Percentiles rank a stretch among this genome's conserved stretches.
These are phyloP conservation scores for Quercus variabilis DNA, from an alignment of 306 rosid genomes.

Conservation along the genomic window DNA sequence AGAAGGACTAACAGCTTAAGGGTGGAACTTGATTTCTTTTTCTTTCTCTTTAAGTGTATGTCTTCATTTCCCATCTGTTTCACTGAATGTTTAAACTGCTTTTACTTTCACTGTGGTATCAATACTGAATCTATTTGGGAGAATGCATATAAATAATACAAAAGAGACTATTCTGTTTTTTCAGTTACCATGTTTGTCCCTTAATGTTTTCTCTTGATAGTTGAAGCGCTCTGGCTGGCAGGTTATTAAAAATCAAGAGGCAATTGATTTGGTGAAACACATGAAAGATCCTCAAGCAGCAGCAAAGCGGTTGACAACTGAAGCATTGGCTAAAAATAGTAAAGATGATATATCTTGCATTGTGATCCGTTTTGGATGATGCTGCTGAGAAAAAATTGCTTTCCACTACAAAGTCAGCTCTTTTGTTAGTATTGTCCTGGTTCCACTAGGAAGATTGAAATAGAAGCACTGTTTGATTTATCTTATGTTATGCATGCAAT, in stretches of 20 bases:
- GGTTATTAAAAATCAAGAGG: slow-evolving; percentile 36
- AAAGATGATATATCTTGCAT: slow-evolving; percentile 42
- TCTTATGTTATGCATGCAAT: background rate
- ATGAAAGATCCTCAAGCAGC: slow-evolving; percentile 33
- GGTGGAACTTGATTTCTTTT: too few species aligned
- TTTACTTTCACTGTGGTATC: too few species aligned
- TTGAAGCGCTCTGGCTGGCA: background rate
- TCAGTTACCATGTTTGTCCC: too few species aligned
- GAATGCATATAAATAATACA: too few species aligned
- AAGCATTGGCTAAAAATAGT: slow-evolving; percentile 30
- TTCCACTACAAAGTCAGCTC: background rate
- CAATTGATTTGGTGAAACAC: slow-evolving; percentile 19
- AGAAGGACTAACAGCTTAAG: too few species aligned
- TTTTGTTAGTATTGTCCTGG: background rate
- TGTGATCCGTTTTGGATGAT: slow-evolving; percentile 29
- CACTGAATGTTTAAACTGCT: too few species aligned
- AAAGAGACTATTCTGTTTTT: too few species aligned
- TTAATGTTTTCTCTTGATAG: too few species aligned
- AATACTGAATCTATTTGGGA: too few species aligned
- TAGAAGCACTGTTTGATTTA: background rate
- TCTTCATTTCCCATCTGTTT: too few species aligned
- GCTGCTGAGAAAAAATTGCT: background rate
- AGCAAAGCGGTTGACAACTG: slow-evolving; percentile 28
- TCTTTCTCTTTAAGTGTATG: too few species aligned
- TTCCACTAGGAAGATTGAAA: background rate